A percentile compares a stretch with the other conserved stretches of the same genome.
Evolutionary conservation across 371 early-diverging fungal species (phyloP).

Genomic region (Rhizopus microsporus): DNA sequence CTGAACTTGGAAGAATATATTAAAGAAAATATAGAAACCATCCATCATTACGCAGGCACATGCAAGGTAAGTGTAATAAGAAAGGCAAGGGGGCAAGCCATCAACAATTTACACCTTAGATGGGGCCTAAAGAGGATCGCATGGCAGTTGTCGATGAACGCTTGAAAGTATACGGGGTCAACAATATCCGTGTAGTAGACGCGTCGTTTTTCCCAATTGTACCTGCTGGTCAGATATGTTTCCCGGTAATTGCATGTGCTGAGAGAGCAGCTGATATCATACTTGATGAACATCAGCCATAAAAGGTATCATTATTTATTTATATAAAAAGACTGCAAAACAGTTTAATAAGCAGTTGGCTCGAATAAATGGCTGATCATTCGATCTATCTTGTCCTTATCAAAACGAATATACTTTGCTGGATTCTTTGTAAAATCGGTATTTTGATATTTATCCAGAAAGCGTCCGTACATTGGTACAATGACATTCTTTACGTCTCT

Average conservation of each 20-base stretch:
- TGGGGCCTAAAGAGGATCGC: conserved; percentile 17
- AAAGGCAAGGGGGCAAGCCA: neutral
- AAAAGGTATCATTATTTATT: neutral
- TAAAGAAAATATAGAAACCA: conserved; percentile 27
- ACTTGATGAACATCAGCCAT: conserved; percentile 1
- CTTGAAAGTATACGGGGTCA: conserved; percentile 42
- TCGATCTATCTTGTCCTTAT: conserved; percentile 64
- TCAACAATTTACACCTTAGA: conserved; percentile 6
- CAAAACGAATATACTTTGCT: conserved; percentile 82
- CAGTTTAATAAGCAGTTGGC: conserved; percentile 41
- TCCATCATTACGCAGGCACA: conserved; percentile 43
- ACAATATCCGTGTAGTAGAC: conserved; percentile 49
- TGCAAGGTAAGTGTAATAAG: conserved; percentile 33
- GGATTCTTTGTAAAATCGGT: conserved; percentile 79
- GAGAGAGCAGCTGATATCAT: conserved; percentile 30
- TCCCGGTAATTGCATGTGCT: conserved; percentile 32
- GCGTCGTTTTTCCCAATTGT: conserved; percentile 48
- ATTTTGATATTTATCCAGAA: conserved; percentile 66
- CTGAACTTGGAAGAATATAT: conserved; percentile 20
- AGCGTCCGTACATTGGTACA: conserved; percentile 79
- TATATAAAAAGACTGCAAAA: conserved; percentile 1
- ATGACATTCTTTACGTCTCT: conserved; percentile 74
- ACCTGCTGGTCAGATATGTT: conserved; percentile 34
- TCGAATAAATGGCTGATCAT: conserved; percentile 75
- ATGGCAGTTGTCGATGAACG: conserved; percentile 38